phyloP scores from a whole-genome alignment of 148 eudicot species.

The Mesembryanthemum crystallinum region DNA sequence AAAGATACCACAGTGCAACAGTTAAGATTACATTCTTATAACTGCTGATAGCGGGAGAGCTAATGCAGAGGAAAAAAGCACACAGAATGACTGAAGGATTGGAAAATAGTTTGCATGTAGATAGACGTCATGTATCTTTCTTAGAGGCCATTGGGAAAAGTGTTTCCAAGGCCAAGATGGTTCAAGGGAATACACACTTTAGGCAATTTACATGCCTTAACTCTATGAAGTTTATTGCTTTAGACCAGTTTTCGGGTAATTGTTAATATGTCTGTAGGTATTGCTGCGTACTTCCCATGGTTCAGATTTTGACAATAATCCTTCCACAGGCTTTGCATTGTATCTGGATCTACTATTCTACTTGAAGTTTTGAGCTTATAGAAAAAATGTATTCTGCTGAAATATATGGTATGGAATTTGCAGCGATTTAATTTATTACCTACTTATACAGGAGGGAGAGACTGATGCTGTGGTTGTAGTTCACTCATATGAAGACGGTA shows the following conservation, averaged over 20 bases:
- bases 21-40: neutral
- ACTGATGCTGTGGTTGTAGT: slow-evolving; percentile 71
- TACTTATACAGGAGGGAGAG: slow-evolving; percentile 72
- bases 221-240: neutral
- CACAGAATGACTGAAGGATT: neutral
- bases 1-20: neutral
- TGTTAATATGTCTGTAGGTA: neutral
- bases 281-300: too few relatives aligned
- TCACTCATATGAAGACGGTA: slow-evolving; percentile 90
- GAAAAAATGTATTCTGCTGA: neutral
- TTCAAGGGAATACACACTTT: neutral
- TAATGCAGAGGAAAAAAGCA: neutral
- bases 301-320: too few relatives aligned
- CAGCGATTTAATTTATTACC: neutral
- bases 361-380: neutral
- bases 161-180: neutral
- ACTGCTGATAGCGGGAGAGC: neutral
- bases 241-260: neutral
- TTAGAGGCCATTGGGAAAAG: neutral
- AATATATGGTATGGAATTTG: neutral
- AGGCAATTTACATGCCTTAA: neutral
- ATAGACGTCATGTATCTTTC: neutral
- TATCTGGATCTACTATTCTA: neutral
- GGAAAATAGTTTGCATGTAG: neutral
- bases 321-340: neutral